phyloP scores from a whole-genome alignment of 768 basidiomycete genomes.

The Kondoa subrosea region DNA sequence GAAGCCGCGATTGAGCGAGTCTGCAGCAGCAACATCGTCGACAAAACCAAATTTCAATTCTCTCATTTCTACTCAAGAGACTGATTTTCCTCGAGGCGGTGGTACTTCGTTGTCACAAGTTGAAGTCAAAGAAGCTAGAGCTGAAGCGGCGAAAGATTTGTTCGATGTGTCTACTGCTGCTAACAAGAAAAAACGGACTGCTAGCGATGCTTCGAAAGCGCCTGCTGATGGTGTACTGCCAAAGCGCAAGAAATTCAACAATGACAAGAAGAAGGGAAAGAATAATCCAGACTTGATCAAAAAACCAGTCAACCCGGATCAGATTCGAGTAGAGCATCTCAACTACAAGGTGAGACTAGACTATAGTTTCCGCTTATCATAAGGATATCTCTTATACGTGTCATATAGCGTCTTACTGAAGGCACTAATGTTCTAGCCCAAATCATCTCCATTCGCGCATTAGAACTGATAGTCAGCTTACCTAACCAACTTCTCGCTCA shows the following conservation, averaged over 20 bases:
- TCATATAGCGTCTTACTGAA: background rate
- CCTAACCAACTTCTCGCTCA: slow-evolving; percentile 88
- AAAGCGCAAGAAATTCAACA: background rate
- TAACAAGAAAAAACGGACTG: background rate
- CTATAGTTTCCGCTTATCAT: background rate
- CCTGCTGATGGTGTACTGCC: background rate
- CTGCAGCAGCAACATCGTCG: background rate
- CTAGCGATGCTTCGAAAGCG: background rate
- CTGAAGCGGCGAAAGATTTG: slow-evolving; percentile 71
- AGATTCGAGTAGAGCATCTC: background rate
- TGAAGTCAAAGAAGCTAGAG: slow-evolving; percentile 68
- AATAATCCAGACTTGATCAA: background rate
- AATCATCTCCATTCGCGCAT: slow-evolving; percentile 65
- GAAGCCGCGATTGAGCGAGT: background rate
- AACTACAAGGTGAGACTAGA: background rate
- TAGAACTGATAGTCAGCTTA: slow-evolving; percentile 80
- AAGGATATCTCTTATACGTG: background rate
- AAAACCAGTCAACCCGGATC: background rate
- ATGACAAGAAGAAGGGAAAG: background rate
- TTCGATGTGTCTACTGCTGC: too few relatives aligned
- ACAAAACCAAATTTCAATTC: slow-evolving; percentile 2
- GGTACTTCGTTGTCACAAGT: slow-evolving; percentile 73
- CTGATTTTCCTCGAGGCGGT: slow-evolving; percentile 73
- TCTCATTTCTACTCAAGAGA: slow-evolving; percentile 23
- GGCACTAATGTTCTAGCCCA: slow-evolving; percentile 47